These are phyloP conservation scores for Chaetomium strumarium DNA, from an alignment of 2,329 filamentous ascomycete species.

Conservation along the genomic window DNA sequence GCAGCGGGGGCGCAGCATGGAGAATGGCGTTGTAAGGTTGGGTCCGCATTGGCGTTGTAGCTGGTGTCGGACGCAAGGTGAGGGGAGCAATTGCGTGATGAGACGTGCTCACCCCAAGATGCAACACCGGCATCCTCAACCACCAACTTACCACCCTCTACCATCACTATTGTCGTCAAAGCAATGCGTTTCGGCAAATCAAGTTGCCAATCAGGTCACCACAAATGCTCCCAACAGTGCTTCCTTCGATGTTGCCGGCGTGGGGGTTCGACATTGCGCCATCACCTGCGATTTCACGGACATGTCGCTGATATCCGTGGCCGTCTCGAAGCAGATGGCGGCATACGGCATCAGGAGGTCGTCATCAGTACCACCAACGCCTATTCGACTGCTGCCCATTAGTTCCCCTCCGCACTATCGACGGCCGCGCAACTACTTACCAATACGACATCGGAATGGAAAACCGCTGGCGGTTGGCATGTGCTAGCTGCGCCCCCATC, in stretches of 20 bases:
- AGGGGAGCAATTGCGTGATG: conserved; percentile 18
- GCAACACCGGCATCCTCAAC: conserved; percentile 7
- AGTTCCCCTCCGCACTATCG: neutral
- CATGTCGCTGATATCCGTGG: neutral
- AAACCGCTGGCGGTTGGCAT: neutral
- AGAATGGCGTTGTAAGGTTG: neutral
- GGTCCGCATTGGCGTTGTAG: neutral
- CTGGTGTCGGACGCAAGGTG: neutral
- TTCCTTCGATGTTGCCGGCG: conserved; percentile 3
- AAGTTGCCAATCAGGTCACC: no score
- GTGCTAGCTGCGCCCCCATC: no score
- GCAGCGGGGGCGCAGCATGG: no score
- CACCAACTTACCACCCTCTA: no score
- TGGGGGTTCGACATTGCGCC: neutral
- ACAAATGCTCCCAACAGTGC: no score
- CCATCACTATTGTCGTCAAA: no score
- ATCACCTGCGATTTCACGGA: no score
- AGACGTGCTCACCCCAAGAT: conserved; percentile 15
- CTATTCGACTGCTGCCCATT: conserved; percentile 4
- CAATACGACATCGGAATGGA: neutral
- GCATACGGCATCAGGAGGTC: conserved; percentile 11
- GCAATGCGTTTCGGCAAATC: no score
- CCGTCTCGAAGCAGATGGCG: conserved; percentile 7
- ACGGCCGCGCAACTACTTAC: neutral
- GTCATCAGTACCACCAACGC: conserved; percentile 9